phyloP scores from a whole-genome alignment of 495 filamentous ascomycete species.

The Pseudomonodictys pantanalensis region DNA sequence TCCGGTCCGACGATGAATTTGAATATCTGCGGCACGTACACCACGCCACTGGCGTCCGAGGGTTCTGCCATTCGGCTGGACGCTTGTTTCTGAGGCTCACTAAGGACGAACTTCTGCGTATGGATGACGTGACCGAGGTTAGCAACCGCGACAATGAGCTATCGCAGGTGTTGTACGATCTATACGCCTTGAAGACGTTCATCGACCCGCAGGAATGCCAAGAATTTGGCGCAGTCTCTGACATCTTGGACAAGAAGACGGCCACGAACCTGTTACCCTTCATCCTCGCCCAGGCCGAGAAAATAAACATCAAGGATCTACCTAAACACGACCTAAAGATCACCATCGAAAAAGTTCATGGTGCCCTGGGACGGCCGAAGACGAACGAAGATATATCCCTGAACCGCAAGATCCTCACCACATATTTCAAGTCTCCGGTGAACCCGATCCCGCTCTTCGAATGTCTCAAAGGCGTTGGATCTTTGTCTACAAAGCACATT shows the following conservation, averaged over 20 bases:
- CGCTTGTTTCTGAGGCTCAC: conserved; percentile 85
- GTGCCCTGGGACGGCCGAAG: conserved; percentile 63
- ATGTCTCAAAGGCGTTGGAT: conserved; percentile 70
- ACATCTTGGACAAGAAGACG: conserved; percentile 71
- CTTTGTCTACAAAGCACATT: conserved; percentile 54
- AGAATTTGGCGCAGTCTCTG: conserved; percentile 72
- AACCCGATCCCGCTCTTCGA: conserved; percentile 78
- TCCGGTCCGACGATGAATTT: conserved; percentile 64
- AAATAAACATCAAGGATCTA: conserved; percentile 86
- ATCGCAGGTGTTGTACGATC: conserved; percentile 82
- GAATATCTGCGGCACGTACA: conserved; percentile 77
- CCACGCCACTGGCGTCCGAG: conserved; percentile 77
- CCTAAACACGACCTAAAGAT: conserved; percentile 83
- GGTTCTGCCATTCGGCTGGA: conserved; percentile 79
- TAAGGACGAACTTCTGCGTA: conserved; percentile 61
- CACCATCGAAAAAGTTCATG: conserved; percentile 87
- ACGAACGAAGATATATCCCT: conserved; percentile 64
- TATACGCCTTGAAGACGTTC: conserved; percentile 79
- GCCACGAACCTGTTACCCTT: conserved; percentile 78
- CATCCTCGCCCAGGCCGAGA: conserved; percentile 72
- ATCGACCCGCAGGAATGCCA: conserved; percentile 61
- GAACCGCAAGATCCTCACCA: conserved; percentile 70
- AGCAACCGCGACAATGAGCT: conserved; percentile 58
- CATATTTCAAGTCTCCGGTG: conserved; percentile 75
- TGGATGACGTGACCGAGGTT: conserved; percentile 43